Evolutionary conservation across 139 green algal species (phyloP).

Genomic region (Astrephomene gubernaculifera): DNA sequence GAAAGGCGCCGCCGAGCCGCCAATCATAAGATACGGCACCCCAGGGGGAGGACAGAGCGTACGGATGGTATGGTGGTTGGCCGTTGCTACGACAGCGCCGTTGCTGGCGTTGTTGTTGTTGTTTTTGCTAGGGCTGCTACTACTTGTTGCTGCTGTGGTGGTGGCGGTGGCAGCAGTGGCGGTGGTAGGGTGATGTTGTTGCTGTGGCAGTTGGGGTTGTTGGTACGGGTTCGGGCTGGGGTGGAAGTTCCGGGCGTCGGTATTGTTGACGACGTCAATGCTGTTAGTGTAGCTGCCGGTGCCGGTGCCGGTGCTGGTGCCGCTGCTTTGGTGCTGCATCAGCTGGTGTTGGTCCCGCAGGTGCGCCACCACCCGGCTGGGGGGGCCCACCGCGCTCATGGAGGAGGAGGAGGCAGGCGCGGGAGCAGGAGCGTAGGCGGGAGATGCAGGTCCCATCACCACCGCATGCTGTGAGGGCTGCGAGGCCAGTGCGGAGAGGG

Average conservation of each 20-base stretch:
- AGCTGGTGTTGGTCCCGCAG: not conserved
- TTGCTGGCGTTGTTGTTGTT: no score
- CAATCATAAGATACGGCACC: no score
- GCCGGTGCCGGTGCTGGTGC: not conserved
- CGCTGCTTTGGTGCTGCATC: not conserved
- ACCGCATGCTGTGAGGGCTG: not conserved
- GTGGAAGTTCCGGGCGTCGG: no score
- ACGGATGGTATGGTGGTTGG: no score
- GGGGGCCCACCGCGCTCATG: not conserved
- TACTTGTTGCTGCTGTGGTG: not conserved
- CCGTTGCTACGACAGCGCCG: no score
- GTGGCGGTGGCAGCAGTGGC: not conserved
- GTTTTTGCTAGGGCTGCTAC: no score
- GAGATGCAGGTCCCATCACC: not conserved
- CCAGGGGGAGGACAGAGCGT: no score
- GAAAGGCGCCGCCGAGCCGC: not conserved
- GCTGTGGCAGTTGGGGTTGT: no score
- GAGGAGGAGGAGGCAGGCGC: not conserved
- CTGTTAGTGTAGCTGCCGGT: not conserved
- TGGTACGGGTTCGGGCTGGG: no score
- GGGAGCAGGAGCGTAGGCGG: not conserved
- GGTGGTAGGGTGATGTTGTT: no score
- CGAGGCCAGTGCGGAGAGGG: not conserved
- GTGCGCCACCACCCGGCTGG: not conserved
- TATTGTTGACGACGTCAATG: no score